Conservation (phyloP, 352 stramenopile species). For the Pythium rhizo-oryzae region DNA sequence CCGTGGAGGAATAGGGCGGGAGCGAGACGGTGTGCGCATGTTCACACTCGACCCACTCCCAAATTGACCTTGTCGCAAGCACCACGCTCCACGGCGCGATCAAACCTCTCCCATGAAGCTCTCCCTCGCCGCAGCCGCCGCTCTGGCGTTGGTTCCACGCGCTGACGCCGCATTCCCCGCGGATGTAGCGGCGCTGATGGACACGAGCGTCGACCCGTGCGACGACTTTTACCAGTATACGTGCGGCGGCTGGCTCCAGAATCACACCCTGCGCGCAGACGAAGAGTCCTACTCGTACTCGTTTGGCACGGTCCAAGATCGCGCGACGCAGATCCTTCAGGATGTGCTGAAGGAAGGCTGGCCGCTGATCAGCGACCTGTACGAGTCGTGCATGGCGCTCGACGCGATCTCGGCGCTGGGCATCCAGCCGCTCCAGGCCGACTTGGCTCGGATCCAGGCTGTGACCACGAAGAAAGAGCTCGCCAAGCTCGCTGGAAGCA, state of each 20-base stretch:
- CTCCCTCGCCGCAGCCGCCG: constrained; percentile 7
- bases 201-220: constrained; percentile 55
- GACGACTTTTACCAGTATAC: constrained; percentile 77
- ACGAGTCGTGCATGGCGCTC: constrained; percentile 56
- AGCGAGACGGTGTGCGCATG: too few species aligned
- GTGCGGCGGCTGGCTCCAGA: constrained; percentile 38
- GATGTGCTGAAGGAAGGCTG: constrained; percentile 64
- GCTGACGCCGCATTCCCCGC: constrained; percentile 33
- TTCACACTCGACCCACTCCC: background rate
- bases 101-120: constrained; percentile 12
- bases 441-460: constrained; percentile 24
- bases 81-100: too few species aligned
- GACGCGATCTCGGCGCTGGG: constrained; percentile 28
- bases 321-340: constrained; percentile 50
- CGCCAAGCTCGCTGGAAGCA: constrained; percentile 21
- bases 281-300: constrained; percentile 38
- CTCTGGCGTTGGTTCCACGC: constrained; percentile 1
- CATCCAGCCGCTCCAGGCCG: constrained; percentile 18
- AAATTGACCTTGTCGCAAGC: background rate
- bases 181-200: constrained; percentile 47
- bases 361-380: constrained; percentile 62
- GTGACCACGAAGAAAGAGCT: constrained; percentile 22
- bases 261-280: constrained; percentile 28
- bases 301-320: constrained; percentile 47
- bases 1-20: too few species aligned